Evolutionary conservation across 2,329 filamentous ascomycete genomes (phyloP).

Genomic region (Phoma sp.): DNA sequence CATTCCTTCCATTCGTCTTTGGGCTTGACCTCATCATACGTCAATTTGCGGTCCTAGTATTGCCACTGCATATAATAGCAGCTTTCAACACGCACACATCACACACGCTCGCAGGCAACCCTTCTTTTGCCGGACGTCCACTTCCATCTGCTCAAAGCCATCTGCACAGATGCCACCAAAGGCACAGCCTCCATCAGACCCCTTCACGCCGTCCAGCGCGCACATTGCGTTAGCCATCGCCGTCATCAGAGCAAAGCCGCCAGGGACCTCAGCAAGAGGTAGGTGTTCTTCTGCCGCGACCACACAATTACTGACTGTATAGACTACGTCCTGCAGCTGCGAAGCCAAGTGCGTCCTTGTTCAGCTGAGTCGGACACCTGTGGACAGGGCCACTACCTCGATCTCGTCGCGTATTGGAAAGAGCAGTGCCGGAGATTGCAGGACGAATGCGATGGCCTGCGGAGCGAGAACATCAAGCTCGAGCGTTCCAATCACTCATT

Average conservation of each 20-base stretch:
- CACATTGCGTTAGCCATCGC: constrained; percentile 46
- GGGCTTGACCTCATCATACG: not conserved
- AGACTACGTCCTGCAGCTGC: constrained; percentile 46
- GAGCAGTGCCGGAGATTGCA: constrained; percentile 33
- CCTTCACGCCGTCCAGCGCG: constrained; percentile 26
- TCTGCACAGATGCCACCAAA: constrained; percentile 1
- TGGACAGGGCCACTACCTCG: constrained; percentile 43
- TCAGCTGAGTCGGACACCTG: constrained; percentile 26
- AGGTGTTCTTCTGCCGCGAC: not conserved
- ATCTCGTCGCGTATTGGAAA: constrained; percentile 51
- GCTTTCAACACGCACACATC: not conserved
- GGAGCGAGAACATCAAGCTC: constrained; percentile 31
- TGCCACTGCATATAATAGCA: not conserved
- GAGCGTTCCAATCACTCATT: constrained; percentile 37
- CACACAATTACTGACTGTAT: not conserved
- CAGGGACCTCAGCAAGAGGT: constrained; percentile 42
- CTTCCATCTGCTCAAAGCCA: not conserved
- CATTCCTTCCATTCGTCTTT: not conserved
- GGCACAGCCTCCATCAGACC: constrained; percentile 1
- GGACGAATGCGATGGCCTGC: constrained; percentile 30
- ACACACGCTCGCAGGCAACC: not conserved
- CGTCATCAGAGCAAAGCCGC: constrained; percentile 50
- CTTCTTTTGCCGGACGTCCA: not conserved
- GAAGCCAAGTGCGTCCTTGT: constrained; percentile 41
- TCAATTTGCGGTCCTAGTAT: not conserved